Evolutionary conservation across 192 early-diverging fungal species (phyloP), one percentile per base, ranked within the genome.

Genomic region (Coemansia furcata): DNA sequence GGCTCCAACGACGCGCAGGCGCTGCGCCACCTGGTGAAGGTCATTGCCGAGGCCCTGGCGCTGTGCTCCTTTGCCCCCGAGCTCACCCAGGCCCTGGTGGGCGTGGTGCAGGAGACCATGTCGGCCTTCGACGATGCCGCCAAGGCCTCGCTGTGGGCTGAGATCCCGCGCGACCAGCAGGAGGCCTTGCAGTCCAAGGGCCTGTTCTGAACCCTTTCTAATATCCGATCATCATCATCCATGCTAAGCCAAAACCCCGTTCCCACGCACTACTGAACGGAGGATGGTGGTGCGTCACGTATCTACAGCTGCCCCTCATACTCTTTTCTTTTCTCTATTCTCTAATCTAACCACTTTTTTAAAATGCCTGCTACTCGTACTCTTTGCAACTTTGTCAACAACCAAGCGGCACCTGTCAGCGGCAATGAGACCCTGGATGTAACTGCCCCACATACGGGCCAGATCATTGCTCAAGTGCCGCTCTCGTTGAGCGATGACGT

Each of bases 401-500:
- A 74, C 66, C 35, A 35, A 47, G 26, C 65, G 15, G 14, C 36
- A 10, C 43, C 66, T 10, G 62, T 63, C 6, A 47, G 40, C 3
- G 35, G 49, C 7, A 42, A 6, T 6, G 54, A 68, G 44, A 40
- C 61, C 36, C 71, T 92, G 8, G 59, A 84, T 2, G 91, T 93
- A 42, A 86, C 86, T n/a, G 85, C 72, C 26, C 91, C 91, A 17
- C 82, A 83, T 54, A 87, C 84, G 19, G 88, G 85, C 40, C 83
- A 76, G 32, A 70, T 83, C n/a, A 88, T 93, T 64, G 86, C 87
- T 10, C 76, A 78, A 40, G 87, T 86, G 49, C 92, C 91, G 12
- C 52, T 92, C 26, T 89, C 87, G 3, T 69, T 72, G 5, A 71
- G 69, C 6, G 65, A 43, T 1, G 90, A 91, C 65, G 87, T 93